Conservation (phyloP, 2,329 filamentous ascomycete species). For the Fusarium setosum region DNA sequence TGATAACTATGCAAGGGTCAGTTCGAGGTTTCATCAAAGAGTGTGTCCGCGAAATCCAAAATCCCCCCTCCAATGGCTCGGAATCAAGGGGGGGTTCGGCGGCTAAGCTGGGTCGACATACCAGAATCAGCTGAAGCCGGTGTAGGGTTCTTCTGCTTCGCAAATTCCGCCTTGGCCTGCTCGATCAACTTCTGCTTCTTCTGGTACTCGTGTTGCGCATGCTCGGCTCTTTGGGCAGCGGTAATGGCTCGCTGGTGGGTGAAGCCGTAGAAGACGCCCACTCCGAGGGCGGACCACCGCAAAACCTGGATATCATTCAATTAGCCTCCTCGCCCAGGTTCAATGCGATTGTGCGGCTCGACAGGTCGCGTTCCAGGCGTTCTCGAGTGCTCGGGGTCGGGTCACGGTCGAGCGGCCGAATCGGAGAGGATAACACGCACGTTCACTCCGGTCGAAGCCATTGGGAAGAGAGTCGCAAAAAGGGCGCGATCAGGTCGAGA, state of each 20-base stretch:
- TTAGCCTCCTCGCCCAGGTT: slow-evolving; percentile 39
- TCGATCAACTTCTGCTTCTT: slow-evolving; percentile 93
- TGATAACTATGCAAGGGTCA: slow-evolving; percentile 46
- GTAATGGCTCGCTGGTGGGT: slow-evolving; percentile 89
- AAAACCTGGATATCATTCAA: slow-evolving; percentile 75
- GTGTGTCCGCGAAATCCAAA: background rate
- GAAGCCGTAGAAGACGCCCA: slow-evolving; percentile 95
- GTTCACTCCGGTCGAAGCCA: slow-evolving; percentile 78
- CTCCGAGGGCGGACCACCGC: slow-evolving; percentile 92
- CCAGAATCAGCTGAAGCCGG: slow-evolving; percentile 48
- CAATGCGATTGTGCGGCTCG: slow-evolving; percentile 26
- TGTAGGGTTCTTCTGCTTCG: slow-evolving; percentile 75
- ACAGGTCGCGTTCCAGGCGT: slow-evolving; percentile 23
- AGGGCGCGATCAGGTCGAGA: slow-evolving; percentile 53
- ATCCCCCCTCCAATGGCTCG: slow-evolving; percentile 27
- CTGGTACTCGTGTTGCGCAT: slow-evolving; percentile 84
- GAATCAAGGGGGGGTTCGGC: slow-evolving; percentile 4
- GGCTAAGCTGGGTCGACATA: slow-evolving; percentile 35
- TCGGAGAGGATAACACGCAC: slow-evolving; percentile 58
- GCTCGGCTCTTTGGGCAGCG: slow-evolving; percentile 74
- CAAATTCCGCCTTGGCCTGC: slow-evolving; percentile 91
- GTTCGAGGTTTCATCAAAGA: slow-evolving; percentile 15
- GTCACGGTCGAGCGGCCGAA: slow-evolving; percentile 39
- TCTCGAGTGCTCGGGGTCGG: slow-evolving; percentile 29
- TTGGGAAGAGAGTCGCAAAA: slow-evolving; percentile 59